phyloP scores from a whole-genome alignment of 2,329 filamentous ascomycete genomes.

The Beauveria sp. region DNA sequence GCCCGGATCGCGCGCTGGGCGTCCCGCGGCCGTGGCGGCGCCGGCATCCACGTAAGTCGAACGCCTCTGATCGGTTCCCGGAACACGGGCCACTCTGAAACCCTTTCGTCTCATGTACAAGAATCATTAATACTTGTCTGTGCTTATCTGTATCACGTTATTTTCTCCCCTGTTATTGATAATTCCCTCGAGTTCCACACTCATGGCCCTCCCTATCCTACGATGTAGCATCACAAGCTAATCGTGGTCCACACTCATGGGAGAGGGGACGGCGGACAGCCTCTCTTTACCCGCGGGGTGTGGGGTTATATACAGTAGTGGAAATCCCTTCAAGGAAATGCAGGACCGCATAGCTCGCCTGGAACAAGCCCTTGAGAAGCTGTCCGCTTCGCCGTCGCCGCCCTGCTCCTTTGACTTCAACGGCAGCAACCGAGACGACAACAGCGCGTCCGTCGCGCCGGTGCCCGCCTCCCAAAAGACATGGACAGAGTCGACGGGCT shows the following conservation, averaged over 20 bases:
- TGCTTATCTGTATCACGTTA: background rate
- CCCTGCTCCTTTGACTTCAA: background rate
- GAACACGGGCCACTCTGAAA: background rate
- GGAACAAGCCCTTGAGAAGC: slow-evolving; percentile 11
- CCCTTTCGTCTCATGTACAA: background rate
- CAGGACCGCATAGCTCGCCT: slow-evolving; percentile 13
- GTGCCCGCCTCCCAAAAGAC: slow-evolving; percentile 1
- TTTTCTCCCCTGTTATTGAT: no score
- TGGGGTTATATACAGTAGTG: background rate
- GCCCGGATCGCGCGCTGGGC: slow-evolving; percentile 10
- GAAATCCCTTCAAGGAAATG: slow-evolving; percentile 7
- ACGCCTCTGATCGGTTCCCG: background rate
- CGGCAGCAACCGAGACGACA: background rate
- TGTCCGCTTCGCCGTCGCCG: slow-evolving; percentile 10
- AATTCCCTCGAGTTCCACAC: no score
- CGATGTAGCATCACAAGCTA: background rate
- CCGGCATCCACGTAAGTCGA: background rate
- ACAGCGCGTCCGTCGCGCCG: background rate
- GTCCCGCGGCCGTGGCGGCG: slow-evolving; percentile 4
- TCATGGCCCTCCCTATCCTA: background rate
- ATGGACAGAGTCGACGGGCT: slow-evolving; percentile 7
- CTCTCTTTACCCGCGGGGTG: background rate
- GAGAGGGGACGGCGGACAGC: background rate
- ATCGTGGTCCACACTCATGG: background rate
- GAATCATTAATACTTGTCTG: background rate